phyloP scores from a whole-genome alignment of 345 rosid genomes.

The Syzygium jambos region DNA sequence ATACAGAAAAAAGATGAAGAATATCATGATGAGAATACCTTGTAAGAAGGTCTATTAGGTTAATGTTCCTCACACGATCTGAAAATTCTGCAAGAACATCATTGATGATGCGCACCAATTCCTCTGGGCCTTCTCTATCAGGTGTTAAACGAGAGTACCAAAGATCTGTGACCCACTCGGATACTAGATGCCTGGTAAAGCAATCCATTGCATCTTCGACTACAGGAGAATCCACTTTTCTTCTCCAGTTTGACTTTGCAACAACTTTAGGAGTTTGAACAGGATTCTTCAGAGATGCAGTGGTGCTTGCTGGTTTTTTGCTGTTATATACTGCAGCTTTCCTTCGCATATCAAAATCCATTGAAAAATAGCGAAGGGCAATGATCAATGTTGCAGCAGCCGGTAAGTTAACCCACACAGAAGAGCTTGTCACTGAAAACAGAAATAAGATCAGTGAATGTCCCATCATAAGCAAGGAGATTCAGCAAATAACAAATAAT shows the following conservation, averaged over 20 bases:
- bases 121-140: constrained; percentile 90
- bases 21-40: constrained; percentile 33
- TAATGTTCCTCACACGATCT: constrained; percentile 66
- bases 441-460: constrained; percentile 13
- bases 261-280: constrained; percentile 31
- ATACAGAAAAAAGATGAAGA: constrained; percentile 1
- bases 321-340: constrained; percentile 60
- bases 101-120: constrained; percentile 62
- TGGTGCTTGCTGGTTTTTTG: constrained; percentile 31
- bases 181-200: constrained; percentile 70
- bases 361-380: constrained; percentile 71
- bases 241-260: constrained; percentile 65
- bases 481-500: not conserved
- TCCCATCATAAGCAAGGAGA: constrained; percentile 2
- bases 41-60: constrained; percentile 80
- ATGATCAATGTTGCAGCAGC: constrained; percentile 79
- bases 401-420: constrained; percentile 89
- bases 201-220: constrained; percentile 89
- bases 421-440: constrained; percentile 86
- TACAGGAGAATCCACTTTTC: constrained; percentile 80
- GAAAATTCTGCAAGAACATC: constrained; percentile 80
- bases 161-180: constrained; percentile 90
- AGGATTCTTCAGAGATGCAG: constrained; percentile 28
- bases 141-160: constrained; percentile 93
- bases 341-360: constrained; percentile 75